Evolutionary conservation across 768 basidiomycete genomes (phyloP).

Genomic region (button mushroom (Agaricus bisporus)): DNA sequence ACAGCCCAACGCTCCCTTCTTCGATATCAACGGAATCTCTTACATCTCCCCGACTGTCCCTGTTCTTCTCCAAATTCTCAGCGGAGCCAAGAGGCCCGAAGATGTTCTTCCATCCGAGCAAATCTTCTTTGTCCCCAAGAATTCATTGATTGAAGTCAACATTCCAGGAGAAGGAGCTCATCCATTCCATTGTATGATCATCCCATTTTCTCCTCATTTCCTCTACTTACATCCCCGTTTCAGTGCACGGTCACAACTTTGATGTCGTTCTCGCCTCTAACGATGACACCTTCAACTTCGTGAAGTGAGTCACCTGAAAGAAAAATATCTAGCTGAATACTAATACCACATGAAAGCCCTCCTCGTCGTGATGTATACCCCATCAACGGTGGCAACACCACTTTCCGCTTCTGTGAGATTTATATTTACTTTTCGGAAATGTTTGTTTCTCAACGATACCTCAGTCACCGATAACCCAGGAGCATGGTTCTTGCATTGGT

Average conservation of each 20-base stretch:
- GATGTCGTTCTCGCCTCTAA: conserved; percentile 15
- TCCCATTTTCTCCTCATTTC: not conserved
- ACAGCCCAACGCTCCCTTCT: conserved; percentile 7
- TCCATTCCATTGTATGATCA: conserved; percentile 8
- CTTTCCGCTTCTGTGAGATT: conserved; percentile 15
- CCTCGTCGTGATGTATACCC: conserved; percentile 14
- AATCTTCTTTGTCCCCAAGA: conserved; percentile 4
- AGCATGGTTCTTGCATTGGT: conserved; percentile 40
- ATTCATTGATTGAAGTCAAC: conserved; percentile 4
- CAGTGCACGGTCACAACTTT: conserved; percentile 23
- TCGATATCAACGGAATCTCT: conserved; percentile 7
- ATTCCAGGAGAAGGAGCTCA: conserved; percentile 5
- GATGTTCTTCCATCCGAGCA: conserved; percentile 6
- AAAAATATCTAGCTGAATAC: too few species aligned
- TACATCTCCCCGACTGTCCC: conserved; percentile 3
- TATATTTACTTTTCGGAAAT: not conserved
- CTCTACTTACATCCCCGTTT: not conserved
- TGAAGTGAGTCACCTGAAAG: conserved; percentile 1
- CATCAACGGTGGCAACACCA: conserved; percentile 12
- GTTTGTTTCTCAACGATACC: too few species aligned
- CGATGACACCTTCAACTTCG: conserved; percentile 6
- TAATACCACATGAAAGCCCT: conserved; percentile 2
- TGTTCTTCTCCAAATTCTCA: conserved; percentile 8
- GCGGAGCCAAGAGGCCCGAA: conserved; percentile 1
- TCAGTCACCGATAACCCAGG: conserved; percentile 54